Percentiles rank a stretch among this genome's conserved stretches.
Conservation (phyloP, 1,284 basidiomycete species). For the Cryptococcus hybrid region DNA sequence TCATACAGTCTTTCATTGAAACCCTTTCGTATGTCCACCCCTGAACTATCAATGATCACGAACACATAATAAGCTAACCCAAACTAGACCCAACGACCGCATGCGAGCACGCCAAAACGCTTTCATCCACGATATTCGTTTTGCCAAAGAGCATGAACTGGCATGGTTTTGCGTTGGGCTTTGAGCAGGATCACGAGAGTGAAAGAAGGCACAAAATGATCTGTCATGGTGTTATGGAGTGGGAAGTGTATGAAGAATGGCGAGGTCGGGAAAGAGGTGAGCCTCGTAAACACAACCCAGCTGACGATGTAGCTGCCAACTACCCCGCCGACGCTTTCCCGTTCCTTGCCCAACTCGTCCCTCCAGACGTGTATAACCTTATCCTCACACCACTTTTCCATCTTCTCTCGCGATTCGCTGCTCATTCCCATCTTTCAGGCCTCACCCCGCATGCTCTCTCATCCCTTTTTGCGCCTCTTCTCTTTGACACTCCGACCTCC, state of each 20-base stretch:
- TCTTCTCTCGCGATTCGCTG: constrained; percentile 72
- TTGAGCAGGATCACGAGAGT: constrained; percentile 68
- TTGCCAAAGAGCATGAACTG: constrained; percentile 79
- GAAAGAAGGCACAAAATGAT: constrained; percentile 51
- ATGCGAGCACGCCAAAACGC: neutral
- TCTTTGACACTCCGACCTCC: constrained; percentile 62
- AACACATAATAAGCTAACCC: too few relatives aligned
- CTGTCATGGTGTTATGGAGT: constrained; percentile 42
- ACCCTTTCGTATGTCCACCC: constrained; percentile 34
- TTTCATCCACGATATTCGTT: constrained; percentile 73
- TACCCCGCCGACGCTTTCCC: constrained; percentile 69
- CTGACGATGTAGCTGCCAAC: constrained; percentile 54
- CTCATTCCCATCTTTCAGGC: constrained; percentile 73
- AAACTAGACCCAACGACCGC: too few relatives aligned
- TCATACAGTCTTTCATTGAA: constrained; percentile 70
- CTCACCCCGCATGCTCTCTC: constrained; percentile 80
- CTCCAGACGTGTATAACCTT: constrained; percentile 55
- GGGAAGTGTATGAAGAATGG: constrained; percentile 75
- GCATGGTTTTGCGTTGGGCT: constrained; percentile 85
- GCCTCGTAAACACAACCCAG: neutral
- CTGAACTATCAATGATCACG: too few relatives aligned
- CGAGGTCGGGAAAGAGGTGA: constrained; percentile 70
- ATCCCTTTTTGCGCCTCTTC: constrained; percentile 78
- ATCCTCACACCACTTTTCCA: constrained; percentile 67
- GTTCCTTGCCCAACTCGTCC: constrained; percentile 53